These are phyloP conservation scores for Pichia sp. DNA, from an alignment of 1,139 yeast genomes.

Conservation along the genomic window DNA sequence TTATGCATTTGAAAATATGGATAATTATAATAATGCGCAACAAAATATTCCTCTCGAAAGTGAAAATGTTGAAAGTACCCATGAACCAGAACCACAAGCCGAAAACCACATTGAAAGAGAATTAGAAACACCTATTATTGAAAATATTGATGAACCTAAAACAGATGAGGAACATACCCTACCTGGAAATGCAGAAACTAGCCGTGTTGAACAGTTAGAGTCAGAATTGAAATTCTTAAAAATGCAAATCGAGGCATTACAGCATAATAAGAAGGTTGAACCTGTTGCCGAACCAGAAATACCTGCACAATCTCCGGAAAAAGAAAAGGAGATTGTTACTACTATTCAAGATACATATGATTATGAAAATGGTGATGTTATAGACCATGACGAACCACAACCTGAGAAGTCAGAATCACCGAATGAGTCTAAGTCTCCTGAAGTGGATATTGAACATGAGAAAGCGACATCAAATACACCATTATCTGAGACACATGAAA, in stretches of 20 bases:
- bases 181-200: not conserved
- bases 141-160: not conserved
- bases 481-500: too few relatives aligned
- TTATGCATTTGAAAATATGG: constrained; percentile 16
- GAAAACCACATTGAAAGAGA: constrained; percentile 1
- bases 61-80: constrained; percentile 9
- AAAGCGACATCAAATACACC: too few relatives aligned
- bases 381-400: too few relatives aligned
- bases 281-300: too few relatives aligned
- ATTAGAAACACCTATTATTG: not conserved
- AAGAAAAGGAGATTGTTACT: not conserved
- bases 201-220: constrained; percentile 10
- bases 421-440: too few relatives aligned
- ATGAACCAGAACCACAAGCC: too few relatives aligned
- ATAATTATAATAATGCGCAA: constrained; percentile 6
- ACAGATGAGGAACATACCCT: not conserved
- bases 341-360: not conserved
- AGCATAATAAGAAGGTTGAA: constrained; percentile 2
- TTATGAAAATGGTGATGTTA: not conserved
- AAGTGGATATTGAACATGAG: too few relatives aligned
- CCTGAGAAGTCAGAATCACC: not conserved
- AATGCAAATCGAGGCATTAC: constrained; percentile 6
- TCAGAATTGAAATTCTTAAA: constrained; percentile 6
- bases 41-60: too few relatives aligned
- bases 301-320: not conserved